Base-by-base conservation (phyloP, 495 filamentous ascomycete genomes). In the Daldinia grandis region DNA sequence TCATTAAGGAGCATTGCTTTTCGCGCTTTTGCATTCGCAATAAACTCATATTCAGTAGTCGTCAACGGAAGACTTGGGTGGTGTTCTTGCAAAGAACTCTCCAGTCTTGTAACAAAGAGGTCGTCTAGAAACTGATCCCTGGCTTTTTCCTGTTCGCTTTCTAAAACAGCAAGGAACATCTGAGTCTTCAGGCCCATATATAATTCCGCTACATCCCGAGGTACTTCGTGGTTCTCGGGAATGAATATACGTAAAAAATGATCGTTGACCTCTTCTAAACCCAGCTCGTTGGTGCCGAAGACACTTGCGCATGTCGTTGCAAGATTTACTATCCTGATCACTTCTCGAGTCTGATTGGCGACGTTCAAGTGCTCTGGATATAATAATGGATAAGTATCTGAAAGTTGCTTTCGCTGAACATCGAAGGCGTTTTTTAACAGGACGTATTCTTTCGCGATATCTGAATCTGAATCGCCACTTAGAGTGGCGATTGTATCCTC, bases 141-240 rank as follows among this genome's bases (percentile, higher is more conserved):
- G 2, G 87, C 83, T 19, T 85, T 86, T 40, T 92, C 87, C 19
- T 87, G 85, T 58, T 87, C 89, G 44, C 85, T 82, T 49, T 82
- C 78, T 17, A 81, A 74, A 72, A 93, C 84, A 2, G 91, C 88
- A 2, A 91, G 89, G 57, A 97, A 90, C 67, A 94, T 88, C 65
- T 96, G 92, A 1, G 94, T 97, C 76, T 97, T 97, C 17, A 97
- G 82, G 61, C 93, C 90, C 17, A 97, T 81, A 68, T 92, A 92
- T 27, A 97, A 70, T 27, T 90, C 86, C 12, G 88, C 90, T 66
- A 90, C 88, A 53, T 87, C 89, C 58, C 91, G 91, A 17, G 92
- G 81, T 35, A 97, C 75, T 5, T 88, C 84, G n/a, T 86, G 86
- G 15, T 91, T 89, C 62, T 93, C 89, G 0, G 91, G 89, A 3